Percentiles rank a stretch among this genome's conserved stretches.
Evolutionary conservation across 2,329 filamentous ascomycete genomes (phyloP).

Genomic region (Phoma sp.): DNA sequence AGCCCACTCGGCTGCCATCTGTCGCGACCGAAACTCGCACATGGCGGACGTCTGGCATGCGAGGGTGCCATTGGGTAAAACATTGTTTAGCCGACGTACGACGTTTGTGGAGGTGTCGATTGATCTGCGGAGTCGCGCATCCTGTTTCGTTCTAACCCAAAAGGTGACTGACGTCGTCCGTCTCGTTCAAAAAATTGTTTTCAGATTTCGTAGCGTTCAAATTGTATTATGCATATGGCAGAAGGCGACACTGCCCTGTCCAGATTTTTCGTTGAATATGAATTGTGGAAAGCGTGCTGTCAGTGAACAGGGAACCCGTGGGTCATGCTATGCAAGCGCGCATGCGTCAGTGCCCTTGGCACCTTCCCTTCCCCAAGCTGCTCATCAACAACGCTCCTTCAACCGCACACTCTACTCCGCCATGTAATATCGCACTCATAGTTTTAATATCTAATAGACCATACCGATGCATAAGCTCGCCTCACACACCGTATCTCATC

Average conservation of each 20-base stretch:
- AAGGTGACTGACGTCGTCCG: neutral
- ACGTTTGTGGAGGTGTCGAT: neutral
- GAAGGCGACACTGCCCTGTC: neutral
- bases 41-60: slow-evolving; percentile 1
- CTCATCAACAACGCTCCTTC: slow-evolving; percentile 18
- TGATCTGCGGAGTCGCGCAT: neutral
- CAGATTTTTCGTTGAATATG: neutral
- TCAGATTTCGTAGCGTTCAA: no score
- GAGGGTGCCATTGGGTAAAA: slow-evolving; percentile 1
- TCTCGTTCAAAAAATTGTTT: neutral
- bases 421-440: slow-evolving; percentile 28
- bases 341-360: slow-evolving; percentile 30
- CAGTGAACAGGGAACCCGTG: slow-evolving; percentile 20
- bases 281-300: slow-evolving; percentile 2
- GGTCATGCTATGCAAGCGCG: slow-evolving; percentile 20
- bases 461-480: slow-evolving; percentile 28
- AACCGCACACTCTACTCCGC: slow-evolving; percentile 17
- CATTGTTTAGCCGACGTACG: slow-evolving; percentile 5
- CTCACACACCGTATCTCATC: slow-evolving; percentile 3
- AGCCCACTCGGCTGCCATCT: slow-evolving; percentile 1
- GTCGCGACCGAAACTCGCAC: neutral
- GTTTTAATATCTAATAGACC: slow-evolving; percentile 34
- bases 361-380: slow-evolving; percentile 19
- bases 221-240: no score
- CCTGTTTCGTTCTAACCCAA: neutral